These are phyloP conservation scores for Aegilops umbellulata DNA, from an alignment of 176 grass and related monocot genomes.

Conservation along the genomic window DNA sequence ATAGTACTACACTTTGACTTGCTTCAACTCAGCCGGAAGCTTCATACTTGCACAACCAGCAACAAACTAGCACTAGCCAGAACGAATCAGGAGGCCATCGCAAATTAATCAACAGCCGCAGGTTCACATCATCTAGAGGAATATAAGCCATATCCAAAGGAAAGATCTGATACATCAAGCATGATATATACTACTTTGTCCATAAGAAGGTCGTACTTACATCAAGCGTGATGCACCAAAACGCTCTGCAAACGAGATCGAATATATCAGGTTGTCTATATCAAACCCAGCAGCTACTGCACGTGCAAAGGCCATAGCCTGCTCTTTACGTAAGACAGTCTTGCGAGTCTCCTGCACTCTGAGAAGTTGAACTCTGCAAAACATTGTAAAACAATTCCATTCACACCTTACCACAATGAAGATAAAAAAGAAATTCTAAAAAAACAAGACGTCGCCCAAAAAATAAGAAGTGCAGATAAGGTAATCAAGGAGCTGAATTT, in stretches of 20 bases:
- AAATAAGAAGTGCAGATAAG: no score
- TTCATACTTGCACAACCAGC: no score
- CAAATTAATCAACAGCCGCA: slow-evolving; percentile 10
- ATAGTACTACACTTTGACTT: no score
- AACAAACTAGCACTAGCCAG: no score
- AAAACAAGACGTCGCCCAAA: background rate
- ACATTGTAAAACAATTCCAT: slow-evolving; percentile 7
- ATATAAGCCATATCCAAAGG: background rate
- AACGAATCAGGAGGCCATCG: no score
- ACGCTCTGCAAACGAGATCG: slow-evolving; percentile 67
- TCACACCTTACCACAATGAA: background rate
- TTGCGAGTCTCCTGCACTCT: slow-evolving; percentile 89
- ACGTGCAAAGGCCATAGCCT: slow-evolving; percentile 97
- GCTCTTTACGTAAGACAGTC: slow-evolving; percentile 88
- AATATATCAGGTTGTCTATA: slow-evolving; percentile 69
- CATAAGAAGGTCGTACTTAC: slow-evolving; percentile 42
- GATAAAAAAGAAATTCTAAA: no score
- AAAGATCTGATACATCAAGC: slow-evolving; percentile 10
- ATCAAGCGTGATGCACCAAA: slow-evolving; percentile 85
- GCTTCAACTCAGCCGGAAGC: no score
- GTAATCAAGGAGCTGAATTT: background rate
- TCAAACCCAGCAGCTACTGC: slow-evolving; percentile 92
- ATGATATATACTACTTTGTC: background rate
- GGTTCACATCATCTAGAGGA: background rate
- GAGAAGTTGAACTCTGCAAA: slow-evolving; percentile 77